Base-by-base conservation (phyloP, 768 basidiomycete genomes). In the Leccinum uliginosum region DNA sequence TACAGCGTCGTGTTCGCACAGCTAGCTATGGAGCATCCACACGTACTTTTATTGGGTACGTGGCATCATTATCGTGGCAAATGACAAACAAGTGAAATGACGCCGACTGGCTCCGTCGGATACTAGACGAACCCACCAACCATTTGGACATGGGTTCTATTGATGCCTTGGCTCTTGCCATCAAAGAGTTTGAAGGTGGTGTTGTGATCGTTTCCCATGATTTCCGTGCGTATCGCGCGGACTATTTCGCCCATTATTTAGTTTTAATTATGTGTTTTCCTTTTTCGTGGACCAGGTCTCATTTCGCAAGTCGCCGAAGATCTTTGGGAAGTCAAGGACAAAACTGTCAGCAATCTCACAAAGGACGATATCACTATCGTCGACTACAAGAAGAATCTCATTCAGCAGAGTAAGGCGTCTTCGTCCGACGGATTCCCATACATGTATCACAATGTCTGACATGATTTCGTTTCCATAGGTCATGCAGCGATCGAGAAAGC, bases 181-280 rank as follows among this genome's bases (percentile, higher is more conserved):
- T 99, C 80, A 97, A 96, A 73, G 91, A 91, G 68, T 99, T 92
- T 71, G 89, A 91, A 68, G 97, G 97, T 58, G 96, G 97, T 66
- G 97, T 99, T 40, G 97, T 98, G 64, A 98, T 99, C 71, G 97
- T 99, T 61, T 98, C 95, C 49, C 97, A 98, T 78, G 96, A 99
- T 75, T 99, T 99, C 89, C 91, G 96, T 91, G 65, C 62, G 88
- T 83, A 24, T 55, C 52, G 57, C 57, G 53, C 55, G 29, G 54
- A 53, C 48, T 44, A 34, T 23, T 15, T 9, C 40, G 27, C 23
- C 24, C 47, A 24, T 15, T 29, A 9, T 45, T 62, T 38, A 29
- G 55, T 52, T 19, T 61, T 52, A 40, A 45, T 63, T 8, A 65
- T 35, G 27, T 51, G 17, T 38, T 38, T 38, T 51, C 54, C 45